Percentiles rank a stretch among this genome's conserved stretches.
phyloP scores from a whole-genome alignment of 2,329 filamentous ascomycete genomes.

The Mycosphaerella sp. region DNA sequence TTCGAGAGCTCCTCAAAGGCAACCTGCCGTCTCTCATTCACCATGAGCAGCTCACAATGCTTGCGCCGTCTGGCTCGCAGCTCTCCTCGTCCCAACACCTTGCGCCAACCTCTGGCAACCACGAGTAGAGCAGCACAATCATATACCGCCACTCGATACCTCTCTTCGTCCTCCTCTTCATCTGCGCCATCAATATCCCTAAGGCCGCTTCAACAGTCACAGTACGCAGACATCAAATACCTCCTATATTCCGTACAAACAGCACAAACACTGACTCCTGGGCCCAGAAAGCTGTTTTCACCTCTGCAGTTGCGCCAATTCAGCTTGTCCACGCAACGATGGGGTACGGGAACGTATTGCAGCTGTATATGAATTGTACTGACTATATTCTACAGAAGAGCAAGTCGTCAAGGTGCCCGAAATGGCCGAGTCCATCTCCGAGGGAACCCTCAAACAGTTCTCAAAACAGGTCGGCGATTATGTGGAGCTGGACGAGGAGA shows the following conservation, averaged over 20 bases:
- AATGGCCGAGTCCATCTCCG: conserved; percentile 98
- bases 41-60: conserved; percentile 37
- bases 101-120: conserved; percentile 25
- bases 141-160: conserved; percentile 19
- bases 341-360: background rate
- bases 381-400: conserved; percentile 51
- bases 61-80: conserved; percentile 32
- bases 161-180: conserved; percentile 20
- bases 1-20: conserved; percentile 26
- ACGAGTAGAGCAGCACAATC: conserved; percentile 24
- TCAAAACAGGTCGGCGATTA: conserved; percentile 88
- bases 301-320: conserved; percentile 29
- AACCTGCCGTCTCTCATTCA: conserved; percentile 24
- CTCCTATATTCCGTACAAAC: background rate
- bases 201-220: conserved; percentile 16
- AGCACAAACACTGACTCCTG: conserved; percentile 19
- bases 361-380: conserved; percentile 5
- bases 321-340: conserved; percentile 23
- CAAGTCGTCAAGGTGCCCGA: conserved; percentile 86
- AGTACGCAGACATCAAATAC: conserved; percentile 14
- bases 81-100: conserved; percentile 25
- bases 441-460: conserved; percentile 95
- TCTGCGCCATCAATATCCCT: conserved; percentile 15
- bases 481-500: conserved; percentile 93
- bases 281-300: conserved; percentile 27